These are phyloP conservation scores for Paecilomyces niveus DNA, from an alignment of 2,329 filamentous ascomycete genomes.

Conservation along the genomic window DNA sequence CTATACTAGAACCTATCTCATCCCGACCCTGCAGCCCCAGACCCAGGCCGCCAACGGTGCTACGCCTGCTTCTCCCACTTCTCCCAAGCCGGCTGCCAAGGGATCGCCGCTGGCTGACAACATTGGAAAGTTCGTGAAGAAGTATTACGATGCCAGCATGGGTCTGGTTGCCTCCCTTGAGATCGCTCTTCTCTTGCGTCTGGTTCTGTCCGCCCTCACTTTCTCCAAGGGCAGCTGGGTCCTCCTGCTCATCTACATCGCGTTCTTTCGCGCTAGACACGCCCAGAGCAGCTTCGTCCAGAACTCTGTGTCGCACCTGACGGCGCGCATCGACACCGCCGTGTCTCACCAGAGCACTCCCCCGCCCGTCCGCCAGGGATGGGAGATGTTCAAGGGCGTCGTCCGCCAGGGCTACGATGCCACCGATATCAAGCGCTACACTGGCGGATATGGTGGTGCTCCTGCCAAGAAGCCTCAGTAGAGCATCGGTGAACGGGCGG, in stretches of 20 bases:
- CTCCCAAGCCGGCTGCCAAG: slow-evolving; percentile 41
- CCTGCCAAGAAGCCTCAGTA: slow-evolving; percentile 44
- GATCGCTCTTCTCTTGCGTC: slow-evolving; percentile 76
- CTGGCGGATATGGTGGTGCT: slow-evolving; percentile 38
- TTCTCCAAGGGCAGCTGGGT: slow-evolving; percentile 92
- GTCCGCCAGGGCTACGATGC: slow-evolving; percentile 68
- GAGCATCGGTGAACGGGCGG: slow-evolving; percentile 4
- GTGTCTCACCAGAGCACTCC: slow-evolving; percentile 82
- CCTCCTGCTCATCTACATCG: slow-evolving; percentile 74
- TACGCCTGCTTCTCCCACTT: slow-evolving; percentile 48
- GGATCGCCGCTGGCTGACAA: slow-evolving; percentile 64
- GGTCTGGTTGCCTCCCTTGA: slow-evolving; percentile 83
- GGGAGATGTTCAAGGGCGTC: slow-evolving; percentile 69
- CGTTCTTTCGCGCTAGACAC: slow-evolving; percentile 85
- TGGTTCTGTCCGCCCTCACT: slow-evolving; percentile 71
- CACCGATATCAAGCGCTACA: slow-evolving; percentile 72
- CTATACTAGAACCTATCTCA: slow-evolving; percentile 87
- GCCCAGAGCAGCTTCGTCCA: slow-evolving; percentile 92
- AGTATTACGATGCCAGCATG: slow-evolving; percentile 97
- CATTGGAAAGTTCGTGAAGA: slow-evolving; percentile 92
- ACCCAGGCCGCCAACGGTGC: slow-evolving; percentile 42
- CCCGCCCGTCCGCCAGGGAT: slow-evolving; percentile 68
- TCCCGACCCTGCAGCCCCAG: slow-evolving; percentile 74
- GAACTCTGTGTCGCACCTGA: slow-evolving; percentile 64
- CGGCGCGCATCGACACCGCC: slow-evolving; percentile 69